Conservation (phyloP, 139 green algal genomes). For the Choricystis sp. region DNA sequence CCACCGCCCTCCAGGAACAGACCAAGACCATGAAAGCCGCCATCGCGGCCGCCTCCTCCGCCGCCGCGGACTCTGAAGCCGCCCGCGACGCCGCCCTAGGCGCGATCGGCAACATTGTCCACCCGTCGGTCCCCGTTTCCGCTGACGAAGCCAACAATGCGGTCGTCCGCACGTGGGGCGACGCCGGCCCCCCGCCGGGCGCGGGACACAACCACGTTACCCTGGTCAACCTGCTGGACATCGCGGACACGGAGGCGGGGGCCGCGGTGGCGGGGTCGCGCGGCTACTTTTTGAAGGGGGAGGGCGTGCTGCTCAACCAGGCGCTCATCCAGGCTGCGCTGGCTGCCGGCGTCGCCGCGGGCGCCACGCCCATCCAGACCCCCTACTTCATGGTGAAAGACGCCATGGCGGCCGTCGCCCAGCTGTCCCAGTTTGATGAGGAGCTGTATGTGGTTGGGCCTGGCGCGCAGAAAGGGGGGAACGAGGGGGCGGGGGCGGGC, state of each 20-base stretch:
- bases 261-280: constrained; percentile 42
- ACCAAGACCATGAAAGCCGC: constrained; percentile 66
- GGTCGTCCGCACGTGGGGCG: constrained; percentile 56
- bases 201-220: constrained; percentile 90
- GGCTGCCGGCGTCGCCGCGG: constrained; percentile 41
- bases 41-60: constrained; percentile 42
- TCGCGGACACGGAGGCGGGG: constrained; percentile 82
- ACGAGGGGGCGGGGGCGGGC: not conserved
- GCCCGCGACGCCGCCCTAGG: constrained; percentile 50
- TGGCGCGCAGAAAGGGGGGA: not conserved
- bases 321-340: constrained; percentile 77
- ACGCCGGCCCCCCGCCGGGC: constrained; percentile 26
- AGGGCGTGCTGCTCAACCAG: constrained; percentile 95
- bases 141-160: constrained; percentile 90
- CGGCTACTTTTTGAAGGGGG: constrained; percentile 85
- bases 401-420: constrained; percentile 96
- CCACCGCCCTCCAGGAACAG: constrained; percentile 61
- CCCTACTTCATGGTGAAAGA: constrained; percentile 86
- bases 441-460: constrained; percentile 85
- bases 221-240: constrained; percentile 77
- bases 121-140: constrained; percentile 78
- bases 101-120: constrained; percentile 94
- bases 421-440: constrained; percentile 97
- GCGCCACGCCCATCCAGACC: constrained; percentile 79
- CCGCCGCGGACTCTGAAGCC: constrained; percentile 43